Percentiles rank a stretch among this genome's conserved stretches.
These are phyloP conservation scores for Pythium chondricola DNA, from an alignment of 352 stramenopile genomes.

Conservation along the genomic window DNA sequence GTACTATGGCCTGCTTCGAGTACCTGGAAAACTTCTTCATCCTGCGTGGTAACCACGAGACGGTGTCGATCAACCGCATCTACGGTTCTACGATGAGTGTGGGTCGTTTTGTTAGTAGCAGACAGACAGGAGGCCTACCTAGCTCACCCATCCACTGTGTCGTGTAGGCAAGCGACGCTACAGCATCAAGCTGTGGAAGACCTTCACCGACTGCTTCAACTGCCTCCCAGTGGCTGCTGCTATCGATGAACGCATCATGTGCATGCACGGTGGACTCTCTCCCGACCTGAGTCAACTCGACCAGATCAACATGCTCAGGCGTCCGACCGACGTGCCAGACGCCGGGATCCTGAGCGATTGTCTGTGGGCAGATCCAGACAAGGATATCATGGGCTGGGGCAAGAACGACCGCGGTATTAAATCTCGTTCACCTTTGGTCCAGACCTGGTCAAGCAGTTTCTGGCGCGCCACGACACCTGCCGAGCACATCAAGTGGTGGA, in stretches of 20 bases:
- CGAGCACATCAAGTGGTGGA: too few relatives aligned
- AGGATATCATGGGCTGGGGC: conserved; percentile 97
- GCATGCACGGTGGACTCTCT: conserved; percentile 95
- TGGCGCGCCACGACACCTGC: too few relatives aligned
- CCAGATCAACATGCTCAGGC: conserved; percentile 93
- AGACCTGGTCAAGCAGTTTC: too few relatives aligned
- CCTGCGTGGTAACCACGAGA: too few relatives aligned
- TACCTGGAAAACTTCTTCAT: too few relatives aligned
- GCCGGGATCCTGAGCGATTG: conserved; percentile 92
- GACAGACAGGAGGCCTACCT: too few relatives aligned
- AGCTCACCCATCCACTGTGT: too few relatives aligned
- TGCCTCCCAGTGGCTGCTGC: conserved; percentile 94
- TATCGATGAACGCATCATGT: conserved; percentile 99
- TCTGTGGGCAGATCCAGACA: conserved; percentile 97
- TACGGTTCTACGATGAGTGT: too few relatives aligned
- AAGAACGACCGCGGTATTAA: conserved; percentile 96
- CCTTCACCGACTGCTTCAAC: conserved; percentile 87
- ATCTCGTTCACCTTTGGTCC: too few relatives aligned
- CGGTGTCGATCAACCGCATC: too few relatives aligned
- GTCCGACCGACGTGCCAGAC: conserved; percentile 88
- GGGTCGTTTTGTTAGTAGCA: too few relatives aligned
- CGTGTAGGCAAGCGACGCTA: conserved; percentile 89
- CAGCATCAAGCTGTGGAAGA: conserved; percentile 97
- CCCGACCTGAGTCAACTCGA: conserved; percentile 92
- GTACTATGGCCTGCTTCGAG: too few relatives aligned